Percentiles rank a stretch among this genome's conserved stretches.
These are phyloP conservation scores for Ballota nigra DNA, from an alignment of 257 asterid species.

Conservation along the genomic window DNA sequence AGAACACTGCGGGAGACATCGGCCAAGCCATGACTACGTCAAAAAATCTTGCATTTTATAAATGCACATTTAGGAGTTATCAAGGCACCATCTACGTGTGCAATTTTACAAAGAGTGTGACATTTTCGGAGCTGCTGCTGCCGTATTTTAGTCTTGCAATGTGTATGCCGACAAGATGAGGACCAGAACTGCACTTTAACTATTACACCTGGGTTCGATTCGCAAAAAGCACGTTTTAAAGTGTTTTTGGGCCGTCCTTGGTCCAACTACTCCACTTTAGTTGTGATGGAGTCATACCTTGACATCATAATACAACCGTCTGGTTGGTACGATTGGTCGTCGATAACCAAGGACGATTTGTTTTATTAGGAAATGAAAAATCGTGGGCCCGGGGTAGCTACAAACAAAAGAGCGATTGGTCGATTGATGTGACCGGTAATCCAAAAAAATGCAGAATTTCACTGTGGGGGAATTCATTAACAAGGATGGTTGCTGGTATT, in stretches of 20 bases:
- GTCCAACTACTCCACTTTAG: not conserved
- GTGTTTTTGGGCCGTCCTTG: not conserved
- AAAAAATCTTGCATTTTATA: not conserved
- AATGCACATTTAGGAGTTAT: not conserved
- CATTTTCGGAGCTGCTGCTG: not conserved
- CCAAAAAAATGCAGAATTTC: not conserved
- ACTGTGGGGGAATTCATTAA: not conserved
- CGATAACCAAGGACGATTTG: not conserved
- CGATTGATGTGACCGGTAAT: not conserved
- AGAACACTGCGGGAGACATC: not conserved
- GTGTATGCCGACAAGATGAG: not conserved
- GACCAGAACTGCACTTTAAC: not conserved
- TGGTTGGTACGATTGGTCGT: not conserved
- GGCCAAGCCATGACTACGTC: not conserved
- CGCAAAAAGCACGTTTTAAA: not conserved
- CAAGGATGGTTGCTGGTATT: not conserved
- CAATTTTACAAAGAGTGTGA: slow-evolving; percentile 3
- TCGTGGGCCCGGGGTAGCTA: not conserved
- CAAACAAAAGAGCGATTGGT: not conserved
- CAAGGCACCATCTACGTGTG: not conserved
- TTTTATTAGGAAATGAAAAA: not conserved
- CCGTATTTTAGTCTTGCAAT: not conserved
- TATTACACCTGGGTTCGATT: not conserved
- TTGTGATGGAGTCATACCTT: not conserved
- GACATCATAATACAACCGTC: not conserved